phyloP scores from a whole-genome alignment of 352 stramenopile genomes.

The Phytophthora sansomeana region DNA sequence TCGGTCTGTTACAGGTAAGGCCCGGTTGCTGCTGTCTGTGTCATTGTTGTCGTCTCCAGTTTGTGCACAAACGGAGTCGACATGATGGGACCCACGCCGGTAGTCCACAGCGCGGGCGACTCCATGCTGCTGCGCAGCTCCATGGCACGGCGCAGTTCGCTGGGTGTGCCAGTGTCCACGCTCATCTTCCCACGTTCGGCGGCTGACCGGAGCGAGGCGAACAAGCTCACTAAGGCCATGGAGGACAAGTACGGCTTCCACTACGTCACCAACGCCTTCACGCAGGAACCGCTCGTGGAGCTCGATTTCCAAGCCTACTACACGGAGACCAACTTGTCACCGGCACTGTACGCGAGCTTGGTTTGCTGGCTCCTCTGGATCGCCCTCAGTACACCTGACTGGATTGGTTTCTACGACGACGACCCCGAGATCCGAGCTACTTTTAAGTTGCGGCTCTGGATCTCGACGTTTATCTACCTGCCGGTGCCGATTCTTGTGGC shows the following conservation, averaged over 20 bases:
- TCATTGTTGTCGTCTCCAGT: background rate
- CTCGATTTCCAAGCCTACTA: slow-evolving; percentile 86
- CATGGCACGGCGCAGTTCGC: slow-evolving; percentile 56
- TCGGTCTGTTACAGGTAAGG: slow-evolving; percentile 6
- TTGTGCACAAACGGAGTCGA: background rate
- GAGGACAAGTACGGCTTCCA: slow-evolving; percentile 88
- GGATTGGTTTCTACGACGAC: slow-evolving; percentile 51
- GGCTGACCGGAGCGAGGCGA: slow-evolving; percentile 69
- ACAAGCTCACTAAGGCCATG: slow-evolving; percentile 68
- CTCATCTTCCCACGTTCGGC: slow-evolving; percentile 81
- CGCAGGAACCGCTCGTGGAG: slow-evolving; percentile 59
- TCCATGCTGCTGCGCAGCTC: slow-evolving; percentile 22
- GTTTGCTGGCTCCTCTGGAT: slow-evolving; percentile 69
- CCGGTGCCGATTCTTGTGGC: slow-evolving; percentile 66
- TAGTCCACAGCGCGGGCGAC: slow-evolving; percentile 19
- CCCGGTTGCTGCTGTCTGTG: too few species aligned
- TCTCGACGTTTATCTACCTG: slow-evolving; percentile 64
- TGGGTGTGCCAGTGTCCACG: slow-evolving; percentile 69
- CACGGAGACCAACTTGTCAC: slow-evolving; percentile 71
- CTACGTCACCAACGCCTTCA: slow-evolving; percentile 84
- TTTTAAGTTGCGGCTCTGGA: slow-evolving; percentile 44
- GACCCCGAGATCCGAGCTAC: slow-evolving; percentile 41
- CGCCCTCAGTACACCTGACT: slow-evolving; percentile 47
- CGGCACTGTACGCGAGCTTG: slow-evolving; percentile 69
- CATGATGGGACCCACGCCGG: slow-evolving; percentile 32